Conservation (phyloP, 805 yeast species). For the Jamesozyma jinghongensis region DNA sequence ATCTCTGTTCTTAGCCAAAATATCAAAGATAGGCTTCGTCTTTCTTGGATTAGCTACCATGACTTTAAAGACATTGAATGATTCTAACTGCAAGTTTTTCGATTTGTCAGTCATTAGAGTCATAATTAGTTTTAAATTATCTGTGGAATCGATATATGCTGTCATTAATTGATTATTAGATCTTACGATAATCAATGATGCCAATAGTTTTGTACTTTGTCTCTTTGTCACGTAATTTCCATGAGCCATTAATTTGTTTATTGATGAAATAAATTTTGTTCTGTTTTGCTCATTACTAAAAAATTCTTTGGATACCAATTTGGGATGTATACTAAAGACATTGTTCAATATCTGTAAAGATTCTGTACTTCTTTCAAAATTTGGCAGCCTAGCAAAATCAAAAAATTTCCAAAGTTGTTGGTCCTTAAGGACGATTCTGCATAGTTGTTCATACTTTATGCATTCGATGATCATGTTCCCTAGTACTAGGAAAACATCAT, state of each 20-base stretch:
- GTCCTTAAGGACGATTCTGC: constrained; percentile 49
- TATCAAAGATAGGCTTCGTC: constrained; percentile 68
- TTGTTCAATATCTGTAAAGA: constrained; percentile 71
- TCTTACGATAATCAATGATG: constrained; percentile 61
- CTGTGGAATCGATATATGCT: constrained; percentile 68
- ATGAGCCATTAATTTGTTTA: constrained; percentile 64
- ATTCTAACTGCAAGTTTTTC: constrained; percentile 79
- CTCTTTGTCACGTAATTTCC: constrained; percentile 87
- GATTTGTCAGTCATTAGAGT: constrained; percentile 77
- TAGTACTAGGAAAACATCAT: constrained; percentile 59
- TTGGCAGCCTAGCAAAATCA: constrained; percentile 60
- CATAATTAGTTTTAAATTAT: constrained; percentile 81
- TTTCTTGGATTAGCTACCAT: constrained; percentile 95
- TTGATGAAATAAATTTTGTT: constrained; percentile 47
- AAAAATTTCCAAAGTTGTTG: constrained; percentile 75
- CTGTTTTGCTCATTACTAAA: constrained; percentile 43
- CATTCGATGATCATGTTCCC: constrained; percentile 82
- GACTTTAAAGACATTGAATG: constrained; percentile 87
- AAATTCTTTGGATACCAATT: constrained; percentile 56
- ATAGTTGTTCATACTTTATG: constrained; percentile 64
- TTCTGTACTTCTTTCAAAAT: constrained; percentile 87
- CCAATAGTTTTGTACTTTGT: constrained; percentile 71
- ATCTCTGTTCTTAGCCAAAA: constrained; percentile 72
- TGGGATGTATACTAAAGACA: constrained; percentile 59
- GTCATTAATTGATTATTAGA: constrained; percentile 66